Base-by-base conservation (phyloP, 1,284 basidiomycete species). In the Agaricales sp. region DNA sequence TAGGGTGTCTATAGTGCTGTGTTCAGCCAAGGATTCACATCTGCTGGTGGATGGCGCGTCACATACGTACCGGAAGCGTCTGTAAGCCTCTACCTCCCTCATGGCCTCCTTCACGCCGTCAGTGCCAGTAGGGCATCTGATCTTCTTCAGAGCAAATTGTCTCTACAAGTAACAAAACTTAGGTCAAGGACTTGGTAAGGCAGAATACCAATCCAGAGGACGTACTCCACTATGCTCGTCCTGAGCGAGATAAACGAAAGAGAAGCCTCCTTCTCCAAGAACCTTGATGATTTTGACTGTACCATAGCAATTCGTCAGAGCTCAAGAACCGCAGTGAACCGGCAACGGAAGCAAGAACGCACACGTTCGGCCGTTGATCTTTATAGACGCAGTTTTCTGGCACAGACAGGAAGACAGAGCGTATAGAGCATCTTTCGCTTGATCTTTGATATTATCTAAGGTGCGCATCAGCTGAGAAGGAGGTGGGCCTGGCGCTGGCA, bases 81-180 rank as follows among this genome's bases (percentile, higher is more conserved):
- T 73, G 61, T 93, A 93, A 0, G 92, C 91, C 60, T 93, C 91
- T 1, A 93, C 86, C 63, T 95, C 92, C 44, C 84, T 74, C 89
- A 94, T 90, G 3, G 85, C 91, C 57, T 84, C 82, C 57, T 81
- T 82, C 18, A 90, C 87, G 16, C 83, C 87, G 35, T 91, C 87
- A 1, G 82, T 76, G 12, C 87, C 87, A 26, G 82, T 85, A 1
- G 87, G 81, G 76, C 89, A 84, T 46, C 90, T 76, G 61, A 95
- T 93, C 71, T 95, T 96, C 71, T 97, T 97, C 53, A 97, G 70
- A 0, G 93, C 93, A 58, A 94, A 96, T 70, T 89, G 78, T 53
- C 91, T 77, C 75, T 91, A 66, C 11, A 48, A 47, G 50, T 13
- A 16, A 38, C 6, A 8, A 25, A 8, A 19, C 49, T 11, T 48